Conservation (phyloP, 768 basidiomycete species). For the Rhizopogon vulgaris region DNA sequence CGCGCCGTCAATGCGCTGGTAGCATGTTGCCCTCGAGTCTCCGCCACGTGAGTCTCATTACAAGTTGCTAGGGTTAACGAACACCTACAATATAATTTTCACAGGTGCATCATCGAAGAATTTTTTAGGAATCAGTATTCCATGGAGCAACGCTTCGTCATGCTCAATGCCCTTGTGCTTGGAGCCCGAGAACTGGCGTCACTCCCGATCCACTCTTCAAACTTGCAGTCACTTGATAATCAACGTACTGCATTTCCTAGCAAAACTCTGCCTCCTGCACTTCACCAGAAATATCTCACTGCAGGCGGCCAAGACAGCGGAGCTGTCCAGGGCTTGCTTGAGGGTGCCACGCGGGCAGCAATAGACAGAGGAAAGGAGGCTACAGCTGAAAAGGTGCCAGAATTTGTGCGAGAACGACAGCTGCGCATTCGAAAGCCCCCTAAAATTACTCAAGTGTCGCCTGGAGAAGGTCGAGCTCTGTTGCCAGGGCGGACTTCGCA, state of each 20-base stretch:
- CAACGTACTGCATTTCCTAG: conserved; percentile 63
- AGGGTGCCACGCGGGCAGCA: conserved; percentile 54
- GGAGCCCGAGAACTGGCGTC: conserved; percentile 79
- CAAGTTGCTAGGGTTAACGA: not conserved
- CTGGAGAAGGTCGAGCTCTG: conserved; percentile 9
- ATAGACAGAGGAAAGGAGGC: conserved; percentile 55
- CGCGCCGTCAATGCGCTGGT: conserved; percentile 75
- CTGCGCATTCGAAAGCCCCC: conserved; percentile 53
- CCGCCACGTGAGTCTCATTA: conserved; percentile 64
- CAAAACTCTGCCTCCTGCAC: conserved; percentile 63
- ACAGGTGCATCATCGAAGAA: conserved; percentile 79
- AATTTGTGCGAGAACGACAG: conserved; percentile 66
- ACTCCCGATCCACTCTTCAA: conserved; percentile 28
- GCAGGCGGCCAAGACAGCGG: conserved; percentile 31
- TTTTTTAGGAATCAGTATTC: conserved; percentile 95
- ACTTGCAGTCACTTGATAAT: conserved; percentile 24
- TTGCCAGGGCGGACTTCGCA: conserved; percentile 4
- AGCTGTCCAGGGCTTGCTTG: conserved; percentile 53
- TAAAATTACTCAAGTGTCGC: conserved; percentile 38
- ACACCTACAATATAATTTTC: not conserved
- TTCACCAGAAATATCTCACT: conserved; percentile 66
- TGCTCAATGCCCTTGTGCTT: conserved; percentile 80
- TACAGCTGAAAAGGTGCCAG: conserved; percentile 50
- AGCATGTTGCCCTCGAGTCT: conserved; percentile 67
- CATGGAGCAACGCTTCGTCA: conserved; percentile 73